Evolutionary conservation across 1,284 basidiomycete species (phyloP).

Genomic region (Austroboletus novae-zelandiae): DNA sequence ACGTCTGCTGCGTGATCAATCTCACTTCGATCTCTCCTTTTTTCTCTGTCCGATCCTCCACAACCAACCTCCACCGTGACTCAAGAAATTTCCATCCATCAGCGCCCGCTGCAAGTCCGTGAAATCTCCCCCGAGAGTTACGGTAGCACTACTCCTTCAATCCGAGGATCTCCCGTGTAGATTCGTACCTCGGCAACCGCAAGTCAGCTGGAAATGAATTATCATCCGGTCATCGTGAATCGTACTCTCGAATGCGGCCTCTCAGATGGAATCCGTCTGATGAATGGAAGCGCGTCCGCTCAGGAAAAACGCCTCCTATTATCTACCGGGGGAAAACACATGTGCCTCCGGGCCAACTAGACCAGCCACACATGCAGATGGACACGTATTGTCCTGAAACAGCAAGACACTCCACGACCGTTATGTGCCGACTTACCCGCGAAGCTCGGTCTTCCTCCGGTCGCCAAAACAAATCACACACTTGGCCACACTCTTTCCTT

Average conservation of each 20-base stretch:
- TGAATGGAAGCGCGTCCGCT: slow-evolving; percentile 3
- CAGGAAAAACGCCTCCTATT: slow-evolving; percentile 6
- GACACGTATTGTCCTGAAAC: no score
- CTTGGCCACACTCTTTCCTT: background rate
- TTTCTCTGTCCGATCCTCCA: slow-evolving; percentile 7
- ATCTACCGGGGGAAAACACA: background rate
- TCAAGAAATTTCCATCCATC: background rate
- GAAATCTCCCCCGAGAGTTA: slow-evolving; percentile 1
- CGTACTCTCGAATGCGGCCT: background rate
- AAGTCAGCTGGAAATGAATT: slow-evolving; percentile 8
- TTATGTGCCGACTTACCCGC: background rate
- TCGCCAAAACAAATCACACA: background rate
- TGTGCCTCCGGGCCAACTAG: background rate
- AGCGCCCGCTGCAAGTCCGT: background rate
- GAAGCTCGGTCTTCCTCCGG: background rate
- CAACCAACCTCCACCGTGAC: background rate
- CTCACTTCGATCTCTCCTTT: background rate
- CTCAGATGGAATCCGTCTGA: background rate
- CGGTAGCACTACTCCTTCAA: slow-evolving; percentile 11
- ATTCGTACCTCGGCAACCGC: slow-evolving; percentile 5
- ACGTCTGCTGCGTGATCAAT: slow-evolving; percentile 1
- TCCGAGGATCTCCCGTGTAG: slow-evolving; percentile 17
- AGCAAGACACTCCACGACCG: no score
- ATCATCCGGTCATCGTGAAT: slow-evolving; percentile 20
- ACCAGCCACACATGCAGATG: background rate